A percentile compares a stretch with the other conserved stretches of the same genome.
Evolutionary conservation across 2,329 filamentous ascomycete species (phyloP).

Genomic region (Aspergillus floridensis): DNA sequence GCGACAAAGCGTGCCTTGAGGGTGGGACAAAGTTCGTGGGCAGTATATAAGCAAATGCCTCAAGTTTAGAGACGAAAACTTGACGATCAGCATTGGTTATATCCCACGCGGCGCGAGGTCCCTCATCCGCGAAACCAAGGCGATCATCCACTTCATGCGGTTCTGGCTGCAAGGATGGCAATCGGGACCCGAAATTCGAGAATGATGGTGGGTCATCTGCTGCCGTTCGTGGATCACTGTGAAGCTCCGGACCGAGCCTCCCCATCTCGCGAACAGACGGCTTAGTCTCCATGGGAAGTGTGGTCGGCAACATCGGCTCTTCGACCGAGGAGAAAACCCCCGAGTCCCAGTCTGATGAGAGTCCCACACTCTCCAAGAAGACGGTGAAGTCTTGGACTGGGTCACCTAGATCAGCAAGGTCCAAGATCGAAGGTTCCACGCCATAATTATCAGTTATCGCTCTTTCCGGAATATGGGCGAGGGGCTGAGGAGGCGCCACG

Average conservation of each 20-base stretch:
- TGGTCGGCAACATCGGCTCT: constrained; percentile 38
- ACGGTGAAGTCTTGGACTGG: constrained; percentile 51
- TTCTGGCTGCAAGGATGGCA: constrained; percentile 49
- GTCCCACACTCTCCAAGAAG: constrained; percentile 49
- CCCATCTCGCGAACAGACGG: constrained; percentile 31
- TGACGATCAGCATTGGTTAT: constrained; percentile 48
- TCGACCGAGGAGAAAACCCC: constrained; percentile 46
- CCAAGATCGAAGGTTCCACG: constrained; percentile 45
- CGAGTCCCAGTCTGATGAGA: constrained; percentile 51
- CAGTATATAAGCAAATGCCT: constrained; percentile 47
- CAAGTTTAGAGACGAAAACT: constrained; percentile 44
- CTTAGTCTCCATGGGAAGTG: constrained; percentile 38
- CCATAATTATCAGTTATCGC: constrained; percentile 44
- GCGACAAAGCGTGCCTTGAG: constrained; percentile 48
- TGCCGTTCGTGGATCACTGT: constrained; percentile 39
- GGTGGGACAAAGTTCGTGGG: constrained; percentile 50
- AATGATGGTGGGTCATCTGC: constrained; percentile 46
- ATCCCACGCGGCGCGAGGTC: constrained; percentile 46
- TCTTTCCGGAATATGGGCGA: constrained; percentile 34
- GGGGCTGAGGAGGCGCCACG: constrained; percentile 36
- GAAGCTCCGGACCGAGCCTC: constrained; percentile 40
- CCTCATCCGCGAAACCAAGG: constrained; percentile 42
- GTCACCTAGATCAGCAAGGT: constrained; percentile 47
- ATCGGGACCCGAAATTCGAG: constrained; percentile 48
- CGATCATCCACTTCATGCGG: constrained; percentile 45